phyloP scores from a whole-genome alignment of 306 rosid species.

The Sicyos edulis region DNA sequence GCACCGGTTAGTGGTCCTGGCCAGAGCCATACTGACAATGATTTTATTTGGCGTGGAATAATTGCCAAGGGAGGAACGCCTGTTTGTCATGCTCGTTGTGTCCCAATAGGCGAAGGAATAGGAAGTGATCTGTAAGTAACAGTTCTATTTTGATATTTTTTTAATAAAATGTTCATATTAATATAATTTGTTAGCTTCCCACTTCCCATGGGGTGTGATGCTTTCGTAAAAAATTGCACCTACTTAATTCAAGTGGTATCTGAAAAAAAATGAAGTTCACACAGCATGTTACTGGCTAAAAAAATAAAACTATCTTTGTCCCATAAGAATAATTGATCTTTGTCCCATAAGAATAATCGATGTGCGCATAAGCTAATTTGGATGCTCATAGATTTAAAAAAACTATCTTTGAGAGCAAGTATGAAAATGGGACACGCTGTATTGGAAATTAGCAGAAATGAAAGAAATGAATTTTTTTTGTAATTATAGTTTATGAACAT shows the following conservation, averaged over 20 bases:
- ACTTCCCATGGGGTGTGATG: not conserved
- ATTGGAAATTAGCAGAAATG: not conserved
- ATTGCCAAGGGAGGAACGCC: conserved; percentile 98
- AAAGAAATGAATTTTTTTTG: not conserved
- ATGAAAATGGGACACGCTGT: not conserved
- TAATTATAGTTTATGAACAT: too few relatives aligned
- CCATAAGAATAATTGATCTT: too few relatives aligned
- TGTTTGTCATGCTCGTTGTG: conserved; percentile 90
- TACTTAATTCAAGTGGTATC: conserved; percentile 1
- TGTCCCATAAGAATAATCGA: too few relatives aligned
- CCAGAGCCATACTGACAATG: conserved; percentile 49
- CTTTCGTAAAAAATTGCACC: not conserved
- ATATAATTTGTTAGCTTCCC: conserved; percentile 8
- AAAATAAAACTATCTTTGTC: too few relatives aligned
- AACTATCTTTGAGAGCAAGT: not conserved
- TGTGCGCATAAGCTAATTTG: too few relatives aligned
- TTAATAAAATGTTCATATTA: conserved; percentile 2
- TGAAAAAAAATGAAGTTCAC: not conserved
- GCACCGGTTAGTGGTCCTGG: conserved; percentile 41
- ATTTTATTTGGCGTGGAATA: conserved; percentile 86
- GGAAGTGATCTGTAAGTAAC: conserved; percentile 85
- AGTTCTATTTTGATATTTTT: conserved; percentile 5
- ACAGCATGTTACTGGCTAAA: not conserved
- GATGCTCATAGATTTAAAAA: not conserved
- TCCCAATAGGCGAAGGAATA: conserved; percentile 80